Evolutionary conservation across 805 yeast species (phyloP), one percentile per base, ranked within the genome.

Genomic region (Yarrowia porcina): DNA sequence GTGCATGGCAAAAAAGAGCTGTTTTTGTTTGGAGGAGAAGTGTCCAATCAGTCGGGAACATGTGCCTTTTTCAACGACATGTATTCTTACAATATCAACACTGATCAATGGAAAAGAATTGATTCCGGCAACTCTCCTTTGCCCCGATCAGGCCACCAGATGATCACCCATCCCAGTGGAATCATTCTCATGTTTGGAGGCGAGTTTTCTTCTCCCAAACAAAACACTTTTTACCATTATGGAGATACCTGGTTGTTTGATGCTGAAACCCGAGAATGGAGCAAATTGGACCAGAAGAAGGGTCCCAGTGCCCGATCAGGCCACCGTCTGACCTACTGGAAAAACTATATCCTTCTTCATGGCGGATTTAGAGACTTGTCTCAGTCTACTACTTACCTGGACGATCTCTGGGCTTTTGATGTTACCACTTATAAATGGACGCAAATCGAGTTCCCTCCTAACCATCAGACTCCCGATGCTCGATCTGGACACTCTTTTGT

Each of bases 341-440:
- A 94, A 74, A 92, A 94, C 72, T 92, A 82, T 69, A 82, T 93
- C 52, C 79, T 94, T 17, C 71, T 94, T 68, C 89, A 82, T 69
- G 99, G 99, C 60, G 99, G 99, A 0, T 93, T 94, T 75, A 80
- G 96, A 70, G 99, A 93, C 73, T 78, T 92, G 68, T 96, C 97
- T 13, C 74, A 86, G 12, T 85, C 87, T 42, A 88, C 98, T 0
- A 84, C 96, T 0, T 93, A 93, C 72, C 75, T 91, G 64, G 80
- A 83, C 68, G 99, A 93, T 72, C 74, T 90, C 64, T 93, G 99
- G 99, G 81, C 91, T 5, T 93, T 93, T 76, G 98, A 93, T 74
- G 82, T 92, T 54, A 85, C 92, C 18, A 86, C 85, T 13, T 89
- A 91, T 73, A 92, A 90, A 73, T 93, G 99, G 99, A 82, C 80